Conservation (phyloP, 768 basidiomycete species). For the Nidula microcarpa region DNA sequence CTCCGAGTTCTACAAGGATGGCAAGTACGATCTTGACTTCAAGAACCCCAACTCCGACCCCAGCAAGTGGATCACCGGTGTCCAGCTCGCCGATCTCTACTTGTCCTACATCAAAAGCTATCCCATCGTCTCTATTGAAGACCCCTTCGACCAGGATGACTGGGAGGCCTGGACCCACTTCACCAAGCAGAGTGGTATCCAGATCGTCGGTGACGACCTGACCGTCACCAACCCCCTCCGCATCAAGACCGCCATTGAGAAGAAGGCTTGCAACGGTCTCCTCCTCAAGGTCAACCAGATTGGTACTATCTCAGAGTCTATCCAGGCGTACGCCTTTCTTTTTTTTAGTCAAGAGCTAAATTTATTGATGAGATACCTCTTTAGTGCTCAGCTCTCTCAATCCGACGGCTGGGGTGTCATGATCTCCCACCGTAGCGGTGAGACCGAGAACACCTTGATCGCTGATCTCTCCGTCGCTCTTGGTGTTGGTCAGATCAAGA, state of each 20-base stretch:
- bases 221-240: constrained; percentile 97
- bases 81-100: constrained; percentile 92
- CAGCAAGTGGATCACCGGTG: constrained; percentile 92
- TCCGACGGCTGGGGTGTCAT: constrained; percentile 99
- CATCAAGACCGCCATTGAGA: constrained; percentile 98
- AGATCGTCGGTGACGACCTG: constrained; percentile 95
- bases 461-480: constrained; percentile 95
- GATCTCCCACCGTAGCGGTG: constrained; percentile 98
- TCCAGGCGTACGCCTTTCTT: constrained; percentile 79
- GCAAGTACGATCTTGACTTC: constrained; percentile 98
- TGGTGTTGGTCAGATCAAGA: constrained; percentile 94
- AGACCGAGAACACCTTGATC: constrained; percentile 97
- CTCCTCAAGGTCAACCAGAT: constrained; percentile 99
- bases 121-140: constrained; percentile 94
- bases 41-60: constrained; percentile 99
- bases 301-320: constrained; percentile 97
- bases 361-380: not conserved
- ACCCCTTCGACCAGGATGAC: constrained; percentile 99
- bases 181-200: constrained; percentile 73
- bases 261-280: constrained; percentile 99
- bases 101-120: constrained; percentile 84
- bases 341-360: too few species aligned
- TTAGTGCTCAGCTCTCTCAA: constrained; percentile 90
- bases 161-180: constrained; percentile 98
- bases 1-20: constrained; percentile 99